Evolutionary conservation across 2,329 filamentous ascomycete species (phyloP).

Genomic region (Annulohypoxylon truncatum): DNA sequence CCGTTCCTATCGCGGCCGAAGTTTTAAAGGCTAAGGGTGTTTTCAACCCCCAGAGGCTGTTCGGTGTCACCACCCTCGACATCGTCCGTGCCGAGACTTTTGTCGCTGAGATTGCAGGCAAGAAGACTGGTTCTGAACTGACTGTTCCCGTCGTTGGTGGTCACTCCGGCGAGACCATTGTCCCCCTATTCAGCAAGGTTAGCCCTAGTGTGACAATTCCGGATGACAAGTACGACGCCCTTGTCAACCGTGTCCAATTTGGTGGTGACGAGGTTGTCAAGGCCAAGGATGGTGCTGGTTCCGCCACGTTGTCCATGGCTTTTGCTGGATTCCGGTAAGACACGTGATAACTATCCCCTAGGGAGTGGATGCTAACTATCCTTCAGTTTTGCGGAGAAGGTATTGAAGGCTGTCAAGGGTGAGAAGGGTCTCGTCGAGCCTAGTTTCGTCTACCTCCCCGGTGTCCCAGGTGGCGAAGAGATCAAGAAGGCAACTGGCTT

Average conservation of each 20-base stretch:
- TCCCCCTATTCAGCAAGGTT: conserved; percentile 94
- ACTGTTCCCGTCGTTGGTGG: conserved; percentile 94
- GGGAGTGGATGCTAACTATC: conserved; percentile 30
- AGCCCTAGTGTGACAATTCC: conserved; percentile 84
- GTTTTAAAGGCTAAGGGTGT: conserved; percentile 92
- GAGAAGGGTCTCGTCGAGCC: conserved; percentile 95
- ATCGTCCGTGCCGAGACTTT: conserved; percentile 99
- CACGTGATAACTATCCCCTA: not conserved
- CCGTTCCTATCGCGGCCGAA: conserved; percentile 96
- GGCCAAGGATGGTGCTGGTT: conserved; percentile 92
- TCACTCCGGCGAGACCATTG: conserved; percentile 98
- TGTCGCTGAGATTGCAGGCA: conserved; percentile 84
- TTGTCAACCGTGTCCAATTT: conserved; percentile 96
- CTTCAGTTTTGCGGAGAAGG: conserved; percentile 87
- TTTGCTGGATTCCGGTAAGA: conserved; percentile 91
- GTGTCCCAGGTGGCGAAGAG: conserved; percentile 86
- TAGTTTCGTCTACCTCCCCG: conserved; percentile 94
- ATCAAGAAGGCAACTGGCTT: conserved; percentile 84
- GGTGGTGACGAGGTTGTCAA: conserved; percentile 97
- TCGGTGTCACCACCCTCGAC: conserved; percentile 98
- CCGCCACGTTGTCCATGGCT: conserved; percentile 93
- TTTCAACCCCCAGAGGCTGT: conserved; percentile 95
- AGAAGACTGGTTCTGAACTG: conserved; percentile 83
- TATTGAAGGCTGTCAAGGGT: conserved; percentile 88
- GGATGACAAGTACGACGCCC: conserved; percentile 86